phyloP scores from a whole-genome alignment of 1,139 yeast genomes.

The Meyerozyma sp. region DNA sequence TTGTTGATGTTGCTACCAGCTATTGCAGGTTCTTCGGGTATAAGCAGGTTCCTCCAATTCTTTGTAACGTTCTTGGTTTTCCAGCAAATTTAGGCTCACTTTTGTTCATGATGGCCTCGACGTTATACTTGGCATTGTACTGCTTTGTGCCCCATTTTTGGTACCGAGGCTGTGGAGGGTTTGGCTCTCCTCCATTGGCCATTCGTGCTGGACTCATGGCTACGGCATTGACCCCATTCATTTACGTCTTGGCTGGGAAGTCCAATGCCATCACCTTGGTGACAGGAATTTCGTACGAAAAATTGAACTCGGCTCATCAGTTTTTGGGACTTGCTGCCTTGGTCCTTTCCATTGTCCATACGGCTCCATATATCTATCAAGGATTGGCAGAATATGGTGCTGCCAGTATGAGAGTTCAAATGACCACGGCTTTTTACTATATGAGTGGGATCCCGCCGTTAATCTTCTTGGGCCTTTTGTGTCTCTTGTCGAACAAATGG shows the following conservation, averaged over 20 bases:
- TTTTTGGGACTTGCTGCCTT: conserved; percentile 44
- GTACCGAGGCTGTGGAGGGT: conserved; percentile 51
- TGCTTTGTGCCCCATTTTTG: conserved; percentile 47
- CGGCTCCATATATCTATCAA: conserved; percentile 49
- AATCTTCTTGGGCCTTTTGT: conserved; percentile 39
- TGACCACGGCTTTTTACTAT: conserved; percentile 14
- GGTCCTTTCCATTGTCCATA: conserved; percentile 47
- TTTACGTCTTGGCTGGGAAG: conserved; percentile 49
- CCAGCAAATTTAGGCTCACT: conserved; percentile 49
- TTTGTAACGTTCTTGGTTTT: conserved; percentile 37
- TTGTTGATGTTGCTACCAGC: conserved; percentile 29
- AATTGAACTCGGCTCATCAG: conserved; percentile 48
- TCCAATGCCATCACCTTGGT: conserved; percentile 43
- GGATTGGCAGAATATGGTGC: conserved; percentile 47
- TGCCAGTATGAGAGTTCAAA: conserved; percentile 11
- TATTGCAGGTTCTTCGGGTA: conserved; percentile 45
- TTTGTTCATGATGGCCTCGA: conserved; percentile 32
- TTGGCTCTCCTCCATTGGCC: conserved; percentile 60
- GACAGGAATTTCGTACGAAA: conserved; percentile 56
- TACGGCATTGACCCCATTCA: conserved; percentile 48
- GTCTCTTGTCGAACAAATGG: conserved; percentile 40
- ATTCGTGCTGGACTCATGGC: conserved; percentile 51
- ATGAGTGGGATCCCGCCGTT: conserved; percentile 40
- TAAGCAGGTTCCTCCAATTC: conserved; percentile 35
- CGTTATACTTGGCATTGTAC: conserved; percentile 42